Conservation (phyloP, 169 alveolate genomes). For the Eimeria sp. region DNA sequence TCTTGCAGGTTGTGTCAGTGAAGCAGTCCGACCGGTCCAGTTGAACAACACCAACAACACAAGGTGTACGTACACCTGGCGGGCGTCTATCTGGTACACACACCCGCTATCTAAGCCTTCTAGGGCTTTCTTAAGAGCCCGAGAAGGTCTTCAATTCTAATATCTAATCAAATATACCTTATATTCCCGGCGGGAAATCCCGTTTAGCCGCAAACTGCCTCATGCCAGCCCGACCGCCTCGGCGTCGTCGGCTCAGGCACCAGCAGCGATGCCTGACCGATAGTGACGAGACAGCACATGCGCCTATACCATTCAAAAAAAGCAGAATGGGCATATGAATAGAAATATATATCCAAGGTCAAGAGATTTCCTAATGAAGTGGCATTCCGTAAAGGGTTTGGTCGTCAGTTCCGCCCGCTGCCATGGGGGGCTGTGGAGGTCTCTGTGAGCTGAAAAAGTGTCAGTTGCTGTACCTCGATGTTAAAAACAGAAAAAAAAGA, state of each 20-base stretch:
- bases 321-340: neutral
- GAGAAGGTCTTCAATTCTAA: neutral
- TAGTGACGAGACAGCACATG: slow-evolving; percentile 56
- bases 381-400: slow-evolving; percentile 23
- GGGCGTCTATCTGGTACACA: slow-evolving; percentile 32
- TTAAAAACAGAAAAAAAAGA: neutral
- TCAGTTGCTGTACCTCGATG: neutral
- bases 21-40: slow-evolving; percentile 61
- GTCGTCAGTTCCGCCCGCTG: slow-evolving; percentile 16
- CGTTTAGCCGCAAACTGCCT: neutral
- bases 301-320: slow-evolving; percentile 38
- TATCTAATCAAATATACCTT: neutral
- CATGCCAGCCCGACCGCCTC: slow-evolving; percentile 58
- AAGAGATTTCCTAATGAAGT: neutral
- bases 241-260: slow-evolving; percentile 74
- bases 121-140: neutral
- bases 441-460: neutral
- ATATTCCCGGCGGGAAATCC: slow-evolving; percentile 1
- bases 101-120: slow-evolving; percentile 29
- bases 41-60: slow-evolving; percentile 41
- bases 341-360: neutral
- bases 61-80: slow-evolving; percentile 75
- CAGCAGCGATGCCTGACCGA: slow-evolving; percentile 73
- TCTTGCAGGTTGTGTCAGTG: slow-evolving; percentile 22
- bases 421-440: slow-evolving; percentile 59